These are phyloP conservation scores for Claviceps pazoutovae DNA, from an alignment of 2,329 filamentous ascomycete species.

Conservation along the genomic window DNA sequence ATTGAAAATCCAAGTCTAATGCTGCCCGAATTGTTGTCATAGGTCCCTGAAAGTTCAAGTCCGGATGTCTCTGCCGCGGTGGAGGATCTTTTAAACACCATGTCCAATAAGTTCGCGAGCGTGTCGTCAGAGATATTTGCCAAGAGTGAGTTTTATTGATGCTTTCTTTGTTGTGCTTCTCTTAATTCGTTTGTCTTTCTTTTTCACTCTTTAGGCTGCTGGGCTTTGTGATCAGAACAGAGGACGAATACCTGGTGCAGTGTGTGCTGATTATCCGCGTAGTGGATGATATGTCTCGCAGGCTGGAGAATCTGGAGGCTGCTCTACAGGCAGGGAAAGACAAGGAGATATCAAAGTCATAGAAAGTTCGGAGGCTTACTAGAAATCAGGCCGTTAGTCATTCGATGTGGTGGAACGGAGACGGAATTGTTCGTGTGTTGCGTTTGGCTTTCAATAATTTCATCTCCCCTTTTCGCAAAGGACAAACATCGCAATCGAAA, in stretches of 20 bases:
- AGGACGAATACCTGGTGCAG: neutral
- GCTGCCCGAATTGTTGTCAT: neutral
- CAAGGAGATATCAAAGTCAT: conserved; percentile 26
- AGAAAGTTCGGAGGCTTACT: neutral
- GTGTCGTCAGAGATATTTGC: conserved; percentile 78
- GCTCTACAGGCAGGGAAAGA: conserved; percentile 48
- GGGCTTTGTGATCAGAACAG: neutral
- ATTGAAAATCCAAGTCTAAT: neutral
- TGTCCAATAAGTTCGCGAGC: conserved; percentile 73
- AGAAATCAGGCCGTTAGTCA: neutral
- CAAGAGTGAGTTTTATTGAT: conserved; percentile 50
- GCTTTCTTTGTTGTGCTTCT: neutral
- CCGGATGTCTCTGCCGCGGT: conserved; percentile 64
- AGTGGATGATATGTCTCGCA: conserved; percentile 92
- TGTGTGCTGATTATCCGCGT: conserved; percentile 5
- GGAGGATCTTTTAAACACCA: conserved; percentile 71
- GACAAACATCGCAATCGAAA: neutral
- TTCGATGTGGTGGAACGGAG: neutral
- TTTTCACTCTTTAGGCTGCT: neutral
- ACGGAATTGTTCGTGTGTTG: neutral
- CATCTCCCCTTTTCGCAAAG: neutral
- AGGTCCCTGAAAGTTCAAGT: conserved; percentile 29
- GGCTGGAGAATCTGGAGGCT: conserved; percentile 71
- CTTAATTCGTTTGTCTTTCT: neutral
- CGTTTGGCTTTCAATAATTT: neutral